phyloP scores from a whole-genome alignment of 257 asterid genomes.

The Ophiorrhiza pumila region DNA sequence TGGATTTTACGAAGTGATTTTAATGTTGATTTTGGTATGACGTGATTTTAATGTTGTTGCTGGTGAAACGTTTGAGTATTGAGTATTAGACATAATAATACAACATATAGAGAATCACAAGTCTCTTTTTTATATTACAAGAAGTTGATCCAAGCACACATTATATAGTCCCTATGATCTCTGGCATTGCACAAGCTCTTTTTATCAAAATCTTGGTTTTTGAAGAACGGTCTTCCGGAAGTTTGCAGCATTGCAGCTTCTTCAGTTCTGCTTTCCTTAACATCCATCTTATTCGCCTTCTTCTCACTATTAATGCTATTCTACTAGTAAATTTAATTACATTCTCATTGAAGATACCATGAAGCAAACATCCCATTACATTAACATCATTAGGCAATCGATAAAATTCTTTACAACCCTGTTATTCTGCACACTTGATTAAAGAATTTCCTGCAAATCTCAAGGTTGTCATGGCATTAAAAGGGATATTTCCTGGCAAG shows the following conservation, averaged over 20 bases:
- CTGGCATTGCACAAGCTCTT: too few species aligned
- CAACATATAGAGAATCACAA: too few species aligned
- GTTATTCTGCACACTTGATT: background rate
- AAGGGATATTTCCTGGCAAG: constrained; percentile 11
- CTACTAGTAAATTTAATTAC: background rate
- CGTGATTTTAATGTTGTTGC: too few species aligned
- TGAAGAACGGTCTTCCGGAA: too few species aligned
- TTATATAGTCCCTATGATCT: too few species aligned
- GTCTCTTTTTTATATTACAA: too few species aligned
- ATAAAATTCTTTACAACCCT: background rate
- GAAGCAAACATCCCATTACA: background rate
- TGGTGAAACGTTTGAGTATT: too few species aligned
- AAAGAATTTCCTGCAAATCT: background rate
- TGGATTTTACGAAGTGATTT: too few species aligned
- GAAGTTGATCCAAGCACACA: background rate
- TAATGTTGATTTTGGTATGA: too few species aligned
- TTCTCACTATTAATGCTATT: background rate
- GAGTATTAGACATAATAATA: too few species aligned
- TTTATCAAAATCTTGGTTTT: too few species aligned
- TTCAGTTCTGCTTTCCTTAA: background rate
- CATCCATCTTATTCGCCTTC: background rate
- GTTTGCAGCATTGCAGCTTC: background rate
- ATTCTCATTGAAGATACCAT: background rate
- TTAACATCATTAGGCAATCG: background rate
- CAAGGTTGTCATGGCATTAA: constrained; percentile 12